Evolutionary conservation across 495 filamentous ascomycete species (phyloP).

Genomic region (Parachaetomium inaequale): DNA sequence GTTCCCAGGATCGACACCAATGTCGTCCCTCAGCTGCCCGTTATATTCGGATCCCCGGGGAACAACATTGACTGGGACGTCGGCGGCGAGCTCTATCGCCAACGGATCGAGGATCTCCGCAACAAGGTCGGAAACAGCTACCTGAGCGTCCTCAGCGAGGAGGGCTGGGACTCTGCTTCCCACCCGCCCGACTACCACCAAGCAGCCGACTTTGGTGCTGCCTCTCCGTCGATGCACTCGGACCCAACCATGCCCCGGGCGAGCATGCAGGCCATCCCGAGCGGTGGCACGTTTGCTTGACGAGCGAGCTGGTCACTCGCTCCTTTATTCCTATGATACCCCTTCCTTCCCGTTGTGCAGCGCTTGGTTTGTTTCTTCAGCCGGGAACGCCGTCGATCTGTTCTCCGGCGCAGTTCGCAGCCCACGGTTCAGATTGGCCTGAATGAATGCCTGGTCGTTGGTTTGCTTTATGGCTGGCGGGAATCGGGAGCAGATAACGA

Average conservation of each 20-base stretch:
- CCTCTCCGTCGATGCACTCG: conserved; percentile 39
- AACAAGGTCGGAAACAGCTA: conserved; percentile 81
- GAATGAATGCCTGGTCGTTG: no score
- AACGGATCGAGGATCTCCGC: conserved; percentile 79
- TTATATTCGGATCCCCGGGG: conserved; percentile 39
- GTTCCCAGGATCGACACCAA: conserved; percentile 48
- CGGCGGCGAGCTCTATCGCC: conserved; percentile 73
- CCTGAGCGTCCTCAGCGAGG: conserved; percentile 79
- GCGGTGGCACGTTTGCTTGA: conserved; percentile 46
- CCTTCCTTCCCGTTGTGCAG: background rate
- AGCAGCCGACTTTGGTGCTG: conserved; percentile 36
- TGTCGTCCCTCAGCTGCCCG: conserved; percentile 41
- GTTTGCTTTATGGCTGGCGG: background rate
- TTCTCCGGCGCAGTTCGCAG: background rate
- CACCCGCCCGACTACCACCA: conserved; percentile 35
- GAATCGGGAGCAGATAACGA: background rate
- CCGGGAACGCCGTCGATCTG: background rate
- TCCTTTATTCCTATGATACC: conserved; percentile 25
- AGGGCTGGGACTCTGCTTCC: conserved; percentile 52
- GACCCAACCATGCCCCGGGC: conserved; percentile 44
- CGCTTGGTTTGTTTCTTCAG: background rate
- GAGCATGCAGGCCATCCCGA: conserved; percentile 50
- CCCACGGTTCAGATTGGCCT: no score
- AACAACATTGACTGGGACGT: conserved; percentile 58
- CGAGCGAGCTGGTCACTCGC: no score